Base-by-base conservation (phyloP, 768 basidiomycete genomes). In the Royoungia palumana region DNA sequence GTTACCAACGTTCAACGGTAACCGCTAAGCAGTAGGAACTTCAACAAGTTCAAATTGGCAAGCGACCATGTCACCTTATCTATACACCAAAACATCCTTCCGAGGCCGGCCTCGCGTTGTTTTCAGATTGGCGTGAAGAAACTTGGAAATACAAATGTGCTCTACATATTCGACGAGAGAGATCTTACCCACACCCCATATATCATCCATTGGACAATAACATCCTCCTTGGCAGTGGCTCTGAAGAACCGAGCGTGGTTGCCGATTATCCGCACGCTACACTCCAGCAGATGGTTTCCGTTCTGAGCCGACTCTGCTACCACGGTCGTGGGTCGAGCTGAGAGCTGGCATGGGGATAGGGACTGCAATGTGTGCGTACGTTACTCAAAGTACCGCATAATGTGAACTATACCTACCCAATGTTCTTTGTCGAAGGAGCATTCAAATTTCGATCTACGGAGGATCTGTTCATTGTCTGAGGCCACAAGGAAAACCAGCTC, bases 101-200 rank as follows among this genome's bases (percentile, higher is more conserved):
- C 8, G 24, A 25, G 24, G 14, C 32, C 16, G 14, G 32, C 9
- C 1, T 16, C 32, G 14, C 13, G 5, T 16, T 32, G 14, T 32
- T 32, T 32, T 32, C 16, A 16, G 32, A 14, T 35, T 6, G 22
- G n/a, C 32, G 21, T 24, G 22, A 12, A 41, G 24, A 10, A 22
- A n/a, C 16, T 55, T 39, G 38, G n/a, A n/a, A 46, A 48, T n/a
- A 28, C 39, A 20, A 19, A 16, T 39, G 19, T 20, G 20, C 3
- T 41, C 54, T 53, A 60, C 27, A 20, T 28, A 46, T 19, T 35
- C 37, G 43, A 42, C 42, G 51, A 39, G 45, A 56, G 20, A 21
- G 49, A 61, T 46, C 71, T 60, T 43, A 71, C 48, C 75, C 75
- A 76, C 14, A 75, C 60, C 51, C 73, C 76, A 42, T 67, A 63